phyloP scores from a whole-genome alignment of 192 early-diverging fungal genomes.

The Coemansia sp. region DNA sequence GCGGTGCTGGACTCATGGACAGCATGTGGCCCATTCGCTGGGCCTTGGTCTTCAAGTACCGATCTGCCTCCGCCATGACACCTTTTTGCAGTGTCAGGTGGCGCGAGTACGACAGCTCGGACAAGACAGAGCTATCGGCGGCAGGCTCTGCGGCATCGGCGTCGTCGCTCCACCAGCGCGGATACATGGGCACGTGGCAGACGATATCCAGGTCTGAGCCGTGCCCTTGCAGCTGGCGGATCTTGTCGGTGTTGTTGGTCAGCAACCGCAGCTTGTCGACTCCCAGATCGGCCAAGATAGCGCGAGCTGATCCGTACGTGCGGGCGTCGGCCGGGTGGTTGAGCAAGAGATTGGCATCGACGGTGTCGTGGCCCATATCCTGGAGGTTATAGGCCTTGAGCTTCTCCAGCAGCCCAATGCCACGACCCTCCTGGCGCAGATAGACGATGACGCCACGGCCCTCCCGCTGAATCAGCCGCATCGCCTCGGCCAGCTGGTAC shows the following conservation, averaged over 20 bases:
- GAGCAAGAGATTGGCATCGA: slow-evolving; percentile 87
- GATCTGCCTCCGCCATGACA: slow-evolving; percentile 71
- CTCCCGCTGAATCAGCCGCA: slow-evolving; percentile 82
- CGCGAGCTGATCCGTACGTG: slow-evolving; percentile 86
- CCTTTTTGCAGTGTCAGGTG: slow-evolving; percentile 28
- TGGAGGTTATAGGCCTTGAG: slow-evolving; percentile 97
- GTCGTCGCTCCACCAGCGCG: slow-evolving; percentile 73
- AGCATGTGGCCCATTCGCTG: slow-evolving; percentile 93
- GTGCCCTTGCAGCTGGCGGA: slow-evolving; percentile 71
- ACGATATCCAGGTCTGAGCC: slow-evolving; percentile 68
- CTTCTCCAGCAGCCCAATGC: slow-evolving; percentile 94
- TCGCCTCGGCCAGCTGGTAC: slow-evolving; percentile 91
- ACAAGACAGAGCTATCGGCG: slow-evolving; percentile 8
- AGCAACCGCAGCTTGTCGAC: slow-evolving; percentile 75
- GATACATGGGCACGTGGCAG: slow-evolving; percentile 89
- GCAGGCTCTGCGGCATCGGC: slow-evolving; percentile 23
- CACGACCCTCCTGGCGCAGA: slow-evolving; percentile 94
- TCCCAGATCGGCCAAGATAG: slow-evolving; percentile 85
- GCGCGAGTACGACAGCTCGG: slow-evolving; percentile 38
- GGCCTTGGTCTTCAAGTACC: slow-evolving; percentile 87
- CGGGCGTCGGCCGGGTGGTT: slow-evolving; percentile 94
- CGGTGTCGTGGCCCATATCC: slow-evolving; percentile 94
- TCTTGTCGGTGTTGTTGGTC: slow-evolving; percentile 98
- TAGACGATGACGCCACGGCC: slow-evolving; percentile 95
- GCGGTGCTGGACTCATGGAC: slow-evolving; percentile 14